Evolutionary conservation across 805 yeast genomes (phyloP).

Genomic region (Pichia deserticola): DNA sequence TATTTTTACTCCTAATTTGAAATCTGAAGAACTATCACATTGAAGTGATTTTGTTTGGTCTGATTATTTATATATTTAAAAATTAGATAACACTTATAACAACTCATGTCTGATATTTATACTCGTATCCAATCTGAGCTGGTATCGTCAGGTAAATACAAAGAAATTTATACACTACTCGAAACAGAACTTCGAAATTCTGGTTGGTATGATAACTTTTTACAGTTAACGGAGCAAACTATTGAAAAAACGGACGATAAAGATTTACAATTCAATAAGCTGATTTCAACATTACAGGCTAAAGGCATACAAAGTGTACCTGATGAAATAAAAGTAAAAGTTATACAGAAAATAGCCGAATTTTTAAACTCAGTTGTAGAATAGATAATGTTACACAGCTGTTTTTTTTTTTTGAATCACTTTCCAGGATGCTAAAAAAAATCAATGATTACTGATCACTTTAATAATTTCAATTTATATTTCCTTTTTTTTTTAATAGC

Average conservation of each 20-base stretch:
- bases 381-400: too few relatives aligned
- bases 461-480: too few relatives aligned
- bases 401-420: too few relatives aligned
- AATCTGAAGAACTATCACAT: too few relatives aligned
- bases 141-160: conserved; percentile 75
- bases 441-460: too few relatives aligned
- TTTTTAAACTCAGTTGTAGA: conserved; percentile 48
- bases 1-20: too few relatives aligned
- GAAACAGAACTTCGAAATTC: conserved; percentile 60
- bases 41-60: too few relatives aligned
- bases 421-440: too few relatives aligned
- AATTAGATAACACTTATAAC: too few relatives aligned
- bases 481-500: too few relatives aligned
- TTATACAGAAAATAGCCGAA: conserved; percentile 48
- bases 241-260: conserved; percentile 22
- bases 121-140: conserved; percentile 62
- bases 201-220: conserved; percentile 82
- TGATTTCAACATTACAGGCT: conserved; percentile 50
- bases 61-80: too few relatives aligned
- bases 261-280: conserved; percentile 41
- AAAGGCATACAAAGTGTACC: conserved; percentile 68
- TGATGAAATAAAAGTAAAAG: conserved; percentile 50
- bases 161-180: conserved; percentile 56
- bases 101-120: conserved; percentile 30
- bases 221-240: conserved; percentile 44